A percentile compares a stretch with the other conserved stretches of the same genome.
Conservation (phyloP, 331 rosid genomes). For the Pyracantha coccinea region DNA sequence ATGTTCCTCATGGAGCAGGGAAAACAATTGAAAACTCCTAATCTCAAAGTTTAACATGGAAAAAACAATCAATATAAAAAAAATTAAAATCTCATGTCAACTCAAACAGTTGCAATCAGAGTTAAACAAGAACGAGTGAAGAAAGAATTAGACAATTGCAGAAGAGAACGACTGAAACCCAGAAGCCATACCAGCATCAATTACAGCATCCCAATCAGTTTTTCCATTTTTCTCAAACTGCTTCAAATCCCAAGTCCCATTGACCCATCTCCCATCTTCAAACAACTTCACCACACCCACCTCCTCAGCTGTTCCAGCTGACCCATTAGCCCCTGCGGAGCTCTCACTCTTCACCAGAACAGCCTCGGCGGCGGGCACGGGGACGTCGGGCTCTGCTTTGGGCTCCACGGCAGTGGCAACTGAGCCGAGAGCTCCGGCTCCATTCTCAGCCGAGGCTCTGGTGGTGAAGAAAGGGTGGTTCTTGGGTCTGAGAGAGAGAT, state of each 20-base stretch:
- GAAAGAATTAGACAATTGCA: not conserved
- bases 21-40: not conserved
- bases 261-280: slow-evolving; percentile 64
- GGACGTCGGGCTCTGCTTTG: slow-evolving; percentile 14
- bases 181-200: slow-evolving; percentile 73
- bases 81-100: not conserved
- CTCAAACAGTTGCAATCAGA: not conserved
- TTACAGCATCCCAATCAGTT: slow-evolving; percentile 93
- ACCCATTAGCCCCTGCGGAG: slow-evolving; percentile 49
- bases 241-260: slow-evolving; percentile 92
- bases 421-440: slow-evolving; percentile 32
- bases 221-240: slow-evolving; percentile 70
- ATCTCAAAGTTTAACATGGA: not conserved
- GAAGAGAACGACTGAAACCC: not conserved
- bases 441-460: slow-evolving; percentile 55
- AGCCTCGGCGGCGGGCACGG: slow-evolving; percentile 18
- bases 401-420: slow-evolving; percentile 32
- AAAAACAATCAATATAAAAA: not conserved
- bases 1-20: not conserved
- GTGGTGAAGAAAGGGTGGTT: slow-evolving; percentile 13
- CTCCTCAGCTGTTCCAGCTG: slow-evolving; percentile 32
- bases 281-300: slow-evolving; percentile 27
- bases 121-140: not conserved
- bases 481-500: slow-evolving; percentile 29
- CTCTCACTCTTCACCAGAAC: slow-evolving; percentile 11